phyloP scores from a whole-genome alignment of 225 moss, liverwort and hornwort species.

The Asterella californica region DNA sequence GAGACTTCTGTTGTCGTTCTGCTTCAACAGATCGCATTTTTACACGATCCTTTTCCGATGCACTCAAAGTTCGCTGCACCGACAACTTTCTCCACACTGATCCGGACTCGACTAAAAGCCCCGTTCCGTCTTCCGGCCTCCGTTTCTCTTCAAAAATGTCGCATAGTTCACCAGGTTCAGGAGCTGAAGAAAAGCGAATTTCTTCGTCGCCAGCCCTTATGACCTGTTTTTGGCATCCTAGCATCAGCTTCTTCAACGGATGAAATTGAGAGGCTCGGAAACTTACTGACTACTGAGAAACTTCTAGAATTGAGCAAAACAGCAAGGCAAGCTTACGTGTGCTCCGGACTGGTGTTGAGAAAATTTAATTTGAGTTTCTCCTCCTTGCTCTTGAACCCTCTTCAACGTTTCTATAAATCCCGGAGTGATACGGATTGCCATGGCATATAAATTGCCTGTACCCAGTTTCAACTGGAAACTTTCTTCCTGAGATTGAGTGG shows the following conservation, averaged over 20 bases:
- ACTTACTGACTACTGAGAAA: not conserved
- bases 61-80: constrained; percentile 72
- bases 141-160: constrained; percentile 92
- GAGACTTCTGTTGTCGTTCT: constrained; percentile 77
- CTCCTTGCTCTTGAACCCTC: constrained; percentile 66
- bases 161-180: constrained; percentile 78
- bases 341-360: constrained; percentile 51
- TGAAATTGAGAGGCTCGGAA: not conserved
- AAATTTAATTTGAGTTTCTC: constrained; percentile 79
- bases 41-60: constrained; percentile 82
- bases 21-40: constrained; percentile 92
- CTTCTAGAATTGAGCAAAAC: not conserved
- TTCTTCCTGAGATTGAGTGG: constrained; percentile 52
- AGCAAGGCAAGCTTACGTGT: constrained; percentile 6
- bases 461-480: constrained; percentile 71
- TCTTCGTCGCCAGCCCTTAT: constrained; percentile 85
- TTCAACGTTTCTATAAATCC: constrained; percentile 75
- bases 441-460: constrained; percentile 58
- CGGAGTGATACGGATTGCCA: constrained; percentile 92
- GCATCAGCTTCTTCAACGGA: not conserved
- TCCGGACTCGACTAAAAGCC: constrained; percentile 76
- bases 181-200: constrained; percentile 73
- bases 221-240: constrained; percentile 38
- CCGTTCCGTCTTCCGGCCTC: constrained; percentile 85
- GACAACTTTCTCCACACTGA: constrained; percentile 95